These are phyloP conservation scores for Pontederia crassipes DNA, from an alignment of 176 grass and related monocot genomes.

Conservation along the genomic window DNA sequence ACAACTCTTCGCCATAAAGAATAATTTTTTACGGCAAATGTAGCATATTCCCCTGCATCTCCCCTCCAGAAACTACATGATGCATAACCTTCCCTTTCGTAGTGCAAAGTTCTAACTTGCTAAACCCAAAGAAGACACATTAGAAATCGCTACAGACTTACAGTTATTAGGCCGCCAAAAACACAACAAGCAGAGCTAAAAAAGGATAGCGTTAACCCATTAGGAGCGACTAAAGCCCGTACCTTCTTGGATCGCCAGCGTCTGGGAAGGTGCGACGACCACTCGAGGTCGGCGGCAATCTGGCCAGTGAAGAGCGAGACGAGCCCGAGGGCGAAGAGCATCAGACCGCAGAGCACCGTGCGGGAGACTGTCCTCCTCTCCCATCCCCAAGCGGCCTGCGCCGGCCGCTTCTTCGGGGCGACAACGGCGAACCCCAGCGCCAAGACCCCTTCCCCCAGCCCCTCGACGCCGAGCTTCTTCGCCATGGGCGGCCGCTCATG, in stretches of 20 bases:
- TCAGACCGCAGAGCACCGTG: constrained; percentile 38
- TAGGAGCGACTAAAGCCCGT: background rate
- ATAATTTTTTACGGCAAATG: too few species aligned
- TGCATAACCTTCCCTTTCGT: too few species aligned
- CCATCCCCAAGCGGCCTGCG: background rate
- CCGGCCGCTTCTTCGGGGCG: background rate
- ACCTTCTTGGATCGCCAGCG: constrained; percentile 62
- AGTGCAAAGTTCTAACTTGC: too few species aligned
- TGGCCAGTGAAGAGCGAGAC: constrained; percentile 76
- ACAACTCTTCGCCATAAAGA: too few species aligned
- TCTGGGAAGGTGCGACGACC: constrained; percentile 49
- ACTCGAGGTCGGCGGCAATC: constrained; percentile 69
- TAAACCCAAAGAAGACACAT: too few species aligned
- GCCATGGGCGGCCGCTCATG: background rate
- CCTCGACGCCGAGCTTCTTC: background rate
- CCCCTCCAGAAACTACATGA: too few species aligned
- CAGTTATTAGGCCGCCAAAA: too few species aligned
- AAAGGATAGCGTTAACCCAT: too few species aligned
- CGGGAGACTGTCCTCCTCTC: constrained; percentile 16
- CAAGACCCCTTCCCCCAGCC: background rate
- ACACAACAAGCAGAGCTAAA: too few species aligned
- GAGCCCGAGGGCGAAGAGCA: constrained; percentile 56
- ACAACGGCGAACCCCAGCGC: background rate
- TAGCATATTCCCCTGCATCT: too few species aligned
- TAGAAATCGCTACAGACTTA: too few species aligned